Evolutionary conservation across 2,329 filamentous ascomycete genomes (phyloP).

Genomic region (Furcasterigmium furcatum): DNA sequence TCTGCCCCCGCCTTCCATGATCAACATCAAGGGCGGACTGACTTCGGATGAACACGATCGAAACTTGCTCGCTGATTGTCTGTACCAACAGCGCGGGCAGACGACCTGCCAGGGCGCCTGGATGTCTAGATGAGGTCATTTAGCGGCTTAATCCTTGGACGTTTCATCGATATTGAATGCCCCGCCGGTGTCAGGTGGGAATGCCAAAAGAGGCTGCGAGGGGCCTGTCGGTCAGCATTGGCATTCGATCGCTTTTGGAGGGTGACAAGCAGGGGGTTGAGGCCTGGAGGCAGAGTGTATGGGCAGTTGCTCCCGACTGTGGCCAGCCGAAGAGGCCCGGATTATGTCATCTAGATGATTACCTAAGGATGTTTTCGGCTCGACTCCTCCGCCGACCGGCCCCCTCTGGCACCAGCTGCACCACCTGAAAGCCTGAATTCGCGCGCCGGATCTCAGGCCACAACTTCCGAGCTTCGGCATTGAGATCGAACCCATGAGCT

Average conservation of each 20-base stretch:
- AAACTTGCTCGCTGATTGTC: too few species aligned
- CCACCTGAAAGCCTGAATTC: background rate
- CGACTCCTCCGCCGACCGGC: background rate
- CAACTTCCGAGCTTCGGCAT: constrained; percentile 11
- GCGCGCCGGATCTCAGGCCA: background rate
- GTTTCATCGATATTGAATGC: constrained; percentile 14
- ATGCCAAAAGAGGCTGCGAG: constrained; percentile 1
- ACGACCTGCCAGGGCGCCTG: background rate
- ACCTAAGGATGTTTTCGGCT: background rate
- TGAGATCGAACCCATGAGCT: constrained; percentile 8
- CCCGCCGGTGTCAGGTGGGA: constrained; percentile 7
- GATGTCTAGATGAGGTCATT: constrained; percentile 10
- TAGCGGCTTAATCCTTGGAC: constrained; percentile 8
- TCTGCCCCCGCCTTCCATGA: too few species aligned
- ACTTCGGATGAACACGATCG: too few species aligned
- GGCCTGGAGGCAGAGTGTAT: background rate
- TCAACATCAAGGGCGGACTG: too few species aligned
- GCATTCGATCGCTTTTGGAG: constrained; percentile 1
- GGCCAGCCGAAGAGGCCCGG: background rate
- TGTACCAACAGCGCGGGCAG: background rate
- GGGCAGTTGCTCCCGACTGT: background rate
- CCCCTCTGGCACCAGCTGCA: background rate
- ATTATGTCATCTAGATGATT: background rate
- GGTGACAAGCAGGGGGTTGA: background rate
- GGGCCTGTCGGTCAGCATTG: constrained; percentile 13